Evolutionary conservation across 164 flowering plant species (phyloP).

Genomic region (Echeveria elegans): DNA sequence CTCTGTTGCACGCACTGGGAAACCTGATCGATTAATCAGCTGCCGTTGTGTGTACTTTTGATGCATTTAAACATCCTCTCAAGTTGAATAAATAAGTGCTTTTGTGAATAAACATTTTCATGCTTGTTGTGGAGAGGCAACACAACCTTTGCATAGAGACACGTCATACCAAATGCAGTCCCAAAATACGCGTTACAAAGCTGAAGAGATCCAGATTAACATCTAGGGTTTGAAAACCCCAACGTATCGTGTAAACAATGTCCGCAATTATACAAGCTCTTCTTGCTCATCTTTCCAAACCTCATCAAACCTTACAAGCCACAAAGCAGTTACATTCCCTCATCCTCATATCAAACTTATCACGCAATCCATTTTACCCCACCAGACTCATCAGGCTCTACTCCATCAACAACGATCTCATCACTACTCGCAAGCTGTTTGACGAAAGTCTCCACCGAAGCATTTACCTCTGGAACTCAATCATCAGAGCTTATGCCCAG

Average conservation of each 20-base stretch:
- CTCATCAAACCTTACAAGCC: constrained; percentile 28
- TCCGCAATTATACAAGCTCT: constrained; percentile 13
- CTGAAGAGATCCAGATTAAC: too few relatives aligned
- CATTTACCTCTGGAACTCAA: constrained; percentile 56
- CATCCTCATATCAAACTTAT: constrained; percentile 30
- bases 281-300: constrained; percentile 38
- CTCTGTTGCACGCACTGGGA: too few relatives aligned
- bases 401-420: constrained; percentile 35
- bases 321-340: constrained; percentile 54
- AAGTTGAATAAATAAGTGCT: too few relatives aligned
- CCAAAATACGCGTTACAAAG: too few relatives aligned
- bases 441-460: constrained; percentile 42
- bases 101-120: too few relatives aligned
- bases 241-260: not conserved
- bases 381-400: constrained; percentile 54
- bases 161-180: too few relatives aligned
- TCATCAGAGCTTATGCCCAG: constrained; percentile 26
- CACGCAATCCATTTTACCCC: constrained; percentile 55
- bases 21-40: not conserved
- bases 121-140: too few relatives aligned
- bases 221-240: too few relatives aligned
- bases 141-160: too few relatives aligned
- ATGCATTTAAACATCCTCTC: too few relatives aligned
- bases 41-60: too few relatives aligned
- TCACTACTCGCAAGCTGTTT: constrained; percentile 49